Evolutionary conservation across 495 filamentous ascomycete genomes (phyloP).

Genomic region (Bacidia gigantensis): DNA sequence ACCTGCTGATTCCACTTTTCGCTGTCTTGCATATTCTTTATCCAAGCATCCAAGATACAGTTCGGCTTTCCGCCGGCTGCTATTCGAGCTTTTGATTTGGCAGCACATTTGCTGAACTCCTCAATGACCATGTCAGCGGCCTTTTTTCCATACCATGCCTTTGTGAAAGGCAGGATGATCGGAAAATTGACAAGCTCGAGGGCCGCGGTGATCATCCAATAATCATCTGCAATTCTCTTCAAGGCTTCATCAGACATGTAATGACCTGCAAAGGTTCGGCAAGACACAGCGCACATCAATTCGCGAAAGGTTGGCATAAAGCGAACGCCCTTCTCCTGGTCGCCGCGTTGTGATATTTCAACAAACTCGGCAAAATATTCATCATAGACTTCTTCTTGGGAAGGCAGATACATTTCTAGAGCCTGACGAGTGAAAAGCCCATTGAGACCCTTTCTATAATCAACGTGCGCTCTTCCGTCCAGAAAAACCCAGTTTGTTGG

Average conservation of each 20-base stretch:
- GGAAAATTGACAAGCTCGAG: constrained; percentile 98
- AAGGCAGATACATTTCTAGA: constrained; percentile 76
- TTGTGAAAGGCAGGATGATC: constrained; percentile 90
- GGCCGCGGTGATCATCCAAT: constrained; percentile 89
- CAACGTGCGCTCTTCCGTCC: constrained; percentile 87
- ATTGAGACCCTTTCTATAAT: constrained; percentile 94
- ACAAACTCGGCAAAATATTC: constrained; percentile 70
- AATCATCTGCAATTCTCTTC: constrained; percentile 94
- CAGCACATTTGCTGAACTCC: constrained; percentile 82
- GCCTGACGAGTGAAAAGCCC: constrained; percentile 86
- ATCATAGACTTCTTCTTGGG: constrained; percentile 85
- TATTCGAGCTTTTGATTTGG: constrained; percentile 88
- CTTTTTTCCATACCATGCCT: constrained; percentile 95
- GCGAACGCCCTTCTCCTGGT: constrained; percentile 55
- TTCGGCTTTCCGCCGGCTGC: constrained; percentile 72
- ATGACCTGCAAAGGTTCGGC: constrained; percentile 91
- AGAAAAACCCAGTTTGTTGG: constrained; percentile 94
- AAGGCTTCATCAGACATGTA: constrained; percentile 81
- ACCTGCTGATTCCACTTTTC: constrained; percentile 62
- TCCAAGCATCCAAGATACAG: constrained; percentile 93
- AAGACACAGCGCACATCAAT: constrained; percentile 87
- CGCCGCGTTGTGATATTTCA: constrained; percentile 50
- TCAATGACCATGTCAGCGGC: constrained; percentile 82
- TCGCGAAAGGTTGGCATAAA: constrained; percentile 94
- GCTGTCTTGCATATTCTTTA: constrained; percentile 71